Evolutionary conservation across 176 grass and related monocot genomes (phyloP).

Genomic region (Phragmites australis): DNA sequence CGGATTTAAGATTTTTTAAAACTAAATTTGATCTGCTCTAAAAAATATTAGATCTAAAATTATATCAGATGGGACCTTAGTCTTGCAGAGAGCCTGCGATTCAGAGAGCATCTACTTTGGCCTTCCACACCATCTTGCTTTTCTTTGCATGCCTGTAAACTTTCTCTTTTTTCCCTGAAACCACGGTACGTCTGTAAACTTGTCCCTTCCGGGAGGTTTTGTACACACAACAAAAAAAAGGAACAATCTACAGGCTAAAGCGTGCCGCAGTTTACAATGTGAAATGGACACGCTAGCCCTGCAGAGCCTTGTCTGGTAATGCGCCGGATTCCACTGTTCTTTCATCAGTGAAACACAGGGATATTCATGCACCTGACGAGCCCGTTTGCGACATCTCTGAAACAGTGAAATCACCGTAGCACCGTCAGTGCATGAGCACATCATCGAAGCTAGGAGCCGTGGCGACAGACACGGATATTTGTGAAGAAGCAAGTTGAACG

Average conservation of each 20-base stretch:
- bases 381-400: not conserved
- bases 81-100: constrained; percentile 27
- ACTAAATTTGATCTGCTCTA: too few relatives aligned
- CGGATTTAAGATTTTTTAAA: too few relatives aligned
- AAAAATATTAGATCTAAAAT: too few relatives aligned
- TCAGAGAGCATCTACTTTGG: constrained; percentile 45
- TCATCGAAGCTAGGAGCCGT: too few relatives aligned
- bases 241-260: not conserved
- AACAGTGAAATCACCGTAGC: not conserved
- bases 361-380: not conserved
- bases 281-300: not conserved
- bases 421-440: not conserved
- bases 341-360: not conserved
- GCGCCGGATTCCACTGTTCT: constrained; percentile 35
- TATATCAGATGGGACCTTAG: too few relatives aligned
- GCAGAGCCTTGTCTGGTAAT: constrained; percentile 17
- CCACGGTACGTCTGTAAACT: constrained; percentile 23
- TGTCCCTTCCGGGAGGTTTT: not conserved
- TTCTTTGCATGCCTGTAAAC: constrained; percentile 23
- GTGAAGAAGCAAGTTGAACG: too few relatives aligned
- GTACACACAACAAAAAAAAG: not conserved
- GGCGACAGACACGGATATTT: not conserved
- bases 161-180: not conserved
- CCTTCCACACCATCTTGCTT: constrained; percentile 1
- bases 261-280: constrained; percentile 1